Percentiles rank a stretch among this genome's conserved stretches.
These are phyloP conservation scores for Phytophthora meadii DNA, from an alignment of 352 stramenopile genomes.

Conservation along the genomic window DNA sequence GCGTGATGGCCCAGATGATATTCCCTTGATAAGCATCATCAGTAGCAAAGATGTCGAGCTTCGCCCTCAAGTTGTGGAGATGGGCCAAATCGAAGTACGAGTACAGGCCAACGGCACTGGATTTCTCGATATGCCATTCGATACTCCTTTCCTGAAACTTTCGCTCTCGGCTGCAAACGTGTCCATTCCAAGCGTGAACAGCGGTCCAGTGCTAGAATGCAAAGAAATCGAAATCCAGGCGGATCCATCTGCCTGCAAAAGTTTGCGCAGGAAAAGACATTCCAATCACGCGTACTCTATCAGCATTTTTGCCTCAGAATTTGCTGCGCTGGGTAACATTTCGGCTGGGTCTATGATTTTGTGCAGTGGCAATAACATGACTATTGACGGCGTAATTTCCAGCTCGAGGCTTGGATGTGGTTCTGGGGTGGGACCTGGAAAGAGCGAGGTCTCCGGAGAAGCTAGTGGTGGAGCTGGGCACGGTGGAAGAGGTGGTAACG, in stretches of 20 bases:
- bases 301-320: conserved; percentile 50
- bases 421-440: conserved; percentile 59
- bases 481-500: conserved; percentile 65
- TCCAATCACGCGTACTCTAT: conserved; percentile 45
- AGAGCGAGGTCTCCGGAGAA: conserved; percentile 52
- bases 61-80: conserved; percentile 53
- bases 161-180: conserved; percentile 55
- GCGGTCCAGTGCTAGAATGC: conserved; percentile 54
- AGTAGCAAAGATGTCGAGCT: conserved; percentile 53
- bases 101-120: conserved; percentile 41
- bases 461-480: conserved; percentile 77
- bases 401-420: conserved; percentile 55
- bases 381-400: conserved; percentile 45
- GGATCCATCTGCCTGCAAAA: conserved; percentile 45
- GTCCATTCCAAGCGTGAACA: conserved; percentile 50
- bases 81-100: conserved; percentile 46
- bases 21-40: conserved; percentile 35
- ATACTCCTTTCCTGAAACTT: conserved; percentile 58
- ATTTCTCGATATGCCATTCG: conserved; percentile 64
- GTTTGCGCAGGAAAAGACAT: conserved; percentile 20
- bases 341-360: conserved; percentile 66
- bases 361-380: conserved; percentile 53
- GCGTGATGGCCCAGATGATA: conserved; percentile 13
- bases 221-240: conserved; percentile 49
- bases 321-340: conserved; percentile 53